Evolutionary conservation across 192 early-diverging fungal genomes (phyloP).

Genomic region (Mortierella hygrophila): DNA sequence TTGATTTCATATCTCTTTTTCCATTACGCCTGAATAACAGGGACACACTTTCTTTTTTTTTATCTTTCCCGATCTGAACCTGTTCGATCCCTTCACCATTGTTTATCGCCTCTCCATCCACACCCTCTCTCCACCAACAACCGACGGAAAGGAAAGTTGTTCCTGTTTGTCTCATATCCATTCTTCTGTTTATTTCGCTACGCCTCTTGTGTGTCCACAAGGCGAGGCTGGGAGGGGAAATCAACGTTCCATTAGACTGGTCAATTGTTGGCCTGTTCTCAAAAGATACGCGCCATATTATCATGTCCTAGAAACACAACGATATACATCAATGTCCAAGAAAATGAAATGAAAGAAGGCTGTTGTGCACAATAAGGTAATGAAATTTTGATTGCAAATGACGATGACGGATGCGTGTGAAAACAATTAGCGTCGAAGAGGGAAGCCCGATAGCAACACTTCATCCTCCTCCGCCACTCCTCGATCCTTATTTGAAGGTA

Average conservation of each 20-base stretch:
- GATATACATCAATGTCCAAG: background rate
- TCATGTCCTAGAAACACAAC: background rate
- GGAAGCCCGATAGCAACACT: background rate
- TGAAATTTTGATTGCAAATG: background rate
- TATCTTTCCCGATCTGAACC: background rate
- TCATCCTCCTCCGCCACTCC: background rate
- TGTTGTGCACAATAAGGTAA: background rate
- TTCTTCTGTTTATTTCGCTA: background rate
- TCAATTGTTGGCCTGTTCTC: background rate
- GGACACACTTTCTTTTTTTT: background rate
- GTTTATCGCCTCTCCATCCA: background rate
- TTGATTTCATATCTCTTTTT: background rate
- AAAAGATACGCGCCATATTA: background rate
- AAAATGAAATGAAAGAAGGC: background rate
- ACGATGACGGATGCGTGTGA: background rate
- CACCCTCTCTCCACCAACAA: too few species aligned
- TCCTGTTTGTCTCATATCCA: background rate
- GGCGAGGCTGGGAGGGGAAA: too few species aligned
- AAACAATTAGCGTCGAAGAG: background rate
- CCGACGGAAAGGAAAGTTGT: background rate
- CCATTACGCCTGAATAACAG: background rate
- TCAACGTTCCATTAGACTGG: background rate
- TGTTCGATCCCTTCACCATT: background rate
- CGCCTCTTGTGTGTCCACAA: background rate
- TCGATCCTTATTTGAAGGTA: constrained; percentile 1